Evolutionary conservation across 192 early-diverging fungal genomes (phyloP).

Genomic region (Gonapodya prolifera): DNA sequence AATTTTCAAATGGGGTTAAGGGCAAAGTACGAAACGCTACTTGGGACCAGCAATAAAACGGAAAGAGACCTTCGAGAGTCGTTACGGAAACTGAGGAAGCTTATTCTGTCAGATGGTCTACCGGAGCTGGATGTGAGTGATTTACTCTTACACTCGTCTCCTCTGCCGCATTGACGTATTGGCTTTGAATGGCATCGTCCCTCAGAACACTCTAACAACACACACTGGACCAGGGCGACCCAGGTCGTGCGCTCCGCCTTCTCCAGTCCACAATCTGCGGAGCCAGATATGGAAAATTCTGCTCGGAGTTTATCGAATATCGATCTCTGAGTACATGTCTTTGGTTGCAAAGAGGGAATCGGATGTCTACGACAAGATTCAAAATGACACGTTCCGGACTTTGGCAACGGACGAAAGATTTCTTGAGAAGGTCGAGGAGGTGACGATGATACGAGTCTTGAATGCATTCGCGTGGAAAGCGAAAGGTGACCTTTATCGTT

Average conservation of each 20-base stretch:
- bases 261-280: conserved; percentile 21
- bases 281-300: conserved; percentile 61
- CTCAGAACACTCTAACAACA: not conserved
- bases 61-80: conserved; percentile 41
- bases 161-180: not conserved
- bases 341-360: conserved; percentile 59
- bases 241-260: not conserved
- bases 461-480: conserved; percentile 79
- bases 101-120: conserved; percentile 48
- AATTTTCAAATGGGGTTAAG: not conserved
- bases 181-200: not conserved
- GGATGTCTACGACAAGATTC: conserved; percentile 63
- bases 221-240: conserved; percentile 5
- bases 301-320: conserved; percentile 55
- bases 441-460: conserved; percentile 60
- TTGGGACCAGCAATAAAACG: conserved; percentile 32
- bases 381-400: conserved; percentile 83
- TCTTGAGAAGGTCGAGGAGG: conserved; percentile 52
- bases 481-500: conserved; percentile 37
- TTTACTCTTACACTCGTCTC: not conserved
- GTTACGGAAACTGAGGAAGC: conserved; percentile 33
- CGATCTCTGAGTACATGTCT: conserved; percentile 56
- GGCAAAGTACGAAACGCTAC: conserved; percentile 28
- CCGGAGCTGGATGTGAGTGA: conserved; percentile 27
- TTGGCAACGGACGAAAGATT: conserved; percentile 69